A percentile compares a stretch with the other conserved stretches of the same genome.
Evolutionary conservation across 2,329 filamentous ascomycete genomes (phyloP).

Genomic region (Botrytis deweyae): DNA sequence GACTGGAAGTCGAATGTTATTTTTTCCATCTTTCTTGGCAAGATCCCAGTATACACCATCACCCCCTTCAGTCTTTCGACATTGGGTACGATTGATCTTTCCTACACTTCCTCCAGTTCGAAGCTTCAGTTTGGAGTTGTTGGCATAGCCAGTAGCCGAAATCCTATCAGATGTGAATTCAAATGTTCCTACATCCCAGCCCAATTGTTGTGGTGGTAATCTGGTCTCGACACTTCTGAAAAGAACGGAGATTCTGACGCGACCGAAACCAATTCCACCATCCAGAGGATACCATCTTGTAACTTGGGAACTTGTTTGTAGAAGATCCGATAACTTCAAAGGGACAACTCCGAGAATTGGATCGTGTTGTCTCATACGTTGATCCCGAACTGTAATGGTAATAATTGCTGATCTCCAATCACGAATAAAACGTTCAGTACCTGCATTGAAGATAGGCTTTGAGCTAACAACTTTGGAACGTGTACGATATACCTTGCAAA

Average conservation of each 20-base stretch:
- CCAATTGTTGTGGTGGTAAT: conserved; percentile 79
- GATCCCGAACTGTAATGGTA: conserved; percentile 85
- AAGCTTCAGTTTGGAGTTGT: conserved; percentile 69
- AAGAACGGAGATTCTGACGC: conserved; percentile 81
- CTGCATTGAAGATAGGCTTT: conserved; percentile 95
- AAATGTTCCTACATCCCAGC: conserved; percentile 95
- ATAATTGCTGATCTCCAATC: conserved; percentile 89
- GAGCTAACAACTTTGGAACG: conserved; percentile 89
- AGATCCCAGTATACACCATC: conserved; percentile 62
- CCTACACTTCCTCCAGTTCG: conserved; percentile 83
- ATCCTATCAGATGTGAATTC: conserved; percentile 76
- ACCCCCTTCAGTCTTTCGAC: conserved; percentile 57
- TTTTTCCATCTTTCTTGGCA: conserved; percentile 48
- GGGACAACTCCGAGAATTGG: conserved; percentile 91
- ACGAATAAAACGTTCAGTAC: conserved; percentile 86
- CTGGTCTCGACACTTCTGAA: conserved; percentile 88
- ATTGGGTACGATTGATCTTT: conserved; percentile 63
- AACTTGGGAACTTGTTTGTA: conserved; percentile 77
- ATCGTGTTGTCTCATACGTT: conserved; percentile 87
- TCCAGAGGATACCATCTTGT: conserved; percentile 96
- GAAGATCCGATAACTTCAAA: conserved; percentile 80
- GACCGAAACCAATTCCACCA: conserved; percentile 88
- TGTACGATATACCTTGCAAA: conserved; percentile 74
- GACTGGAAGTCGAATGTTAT: conserved; percentile 71
- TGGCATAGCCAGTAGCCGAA: conserved; percentile 57